These are phyloP conservation scores for Emericellopsis cladophorae DNA, from an alignment of 2,329 filamentous ascomycete genomes.

Conservation along the genomic window DNA sequence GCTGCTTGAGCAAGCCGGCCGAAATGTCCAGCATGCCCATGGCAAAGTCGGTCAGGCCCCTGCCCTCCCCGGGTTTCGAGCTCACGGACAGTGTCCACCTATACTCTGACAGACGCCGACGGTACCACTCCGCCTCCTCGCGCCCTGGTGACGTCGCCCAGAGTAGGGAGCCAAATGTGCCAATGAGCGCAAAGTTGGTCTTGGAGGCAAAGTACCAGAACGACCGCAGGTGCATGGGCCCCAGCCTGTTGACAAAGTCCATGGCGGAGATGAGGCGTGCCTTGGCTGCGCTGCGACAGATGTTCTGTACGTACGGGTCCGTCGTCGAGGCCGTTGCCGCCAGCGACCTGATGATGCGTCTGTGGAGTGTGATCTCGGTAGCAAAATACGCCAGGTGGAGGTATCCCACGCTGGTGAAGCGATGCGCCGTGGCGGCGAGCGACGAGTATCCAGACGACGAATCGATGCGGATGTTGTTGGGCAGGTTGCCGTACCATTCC, in stretches of 20 bases:
- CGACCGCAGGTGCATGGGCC: slow-evolving; percentile 70
- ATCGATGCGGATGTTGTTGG: slow-evolving; percentile 53
- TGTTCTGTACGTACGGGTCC: slow-evolving; percentile 77
- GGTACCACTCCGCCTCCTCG: slow-evolving; percentile 90
- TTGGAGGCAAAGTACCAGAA: slow-evolving; percentile 90
- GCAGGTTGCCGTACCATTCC: slow-evolving; percentile 68
- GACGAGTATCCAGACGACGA: slow-evolving; percentile 16
- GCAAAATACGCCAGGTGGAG: slow-evolving; percentile 89
- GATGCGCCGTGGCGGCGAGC: slow-evolving; percentile 21
- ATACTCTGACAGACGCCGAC: slow-evolving; percentile 74
- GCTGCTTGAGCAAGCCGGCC: slow-evolving; percentile 53
- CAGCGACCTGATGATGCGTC: slow-evolving; percentile 78
- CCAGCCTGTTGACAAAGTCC: slow-evolving; percentile 92
- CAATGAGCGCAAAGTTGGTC: slow-evolving; percentile 88
- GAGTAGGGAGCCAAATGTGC: slow-evolving; percentile 81
- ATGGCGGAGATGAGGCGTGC: slow-evolving; percentile 89
- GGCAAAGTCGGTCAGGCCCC: slow-evolving; percentile 53
- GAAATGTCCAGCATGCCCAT: slow-evolving; percentile 67
- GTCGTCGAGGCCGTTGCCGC: slow-evolving; percentile 27
- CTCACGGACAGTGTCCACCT: slow-evolving; percentile 87
- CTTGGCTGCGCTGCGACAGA: slow-evolving; percentile 87
- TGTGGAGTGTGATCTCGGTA: slow-evolving; percentile 84
- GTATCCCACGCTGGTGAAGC: slow-evolving; percentile 55
- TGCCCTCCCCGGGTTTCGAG: slow-evolving; percentile 53
- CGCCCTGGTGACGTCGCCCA: slow-evolving; percentile 79